These are phyloP conservation scores for Gymnopilus junonius DNA, from an alignment of 768 basidiomycete genomes.

Conservation along the genomic window DNA sequence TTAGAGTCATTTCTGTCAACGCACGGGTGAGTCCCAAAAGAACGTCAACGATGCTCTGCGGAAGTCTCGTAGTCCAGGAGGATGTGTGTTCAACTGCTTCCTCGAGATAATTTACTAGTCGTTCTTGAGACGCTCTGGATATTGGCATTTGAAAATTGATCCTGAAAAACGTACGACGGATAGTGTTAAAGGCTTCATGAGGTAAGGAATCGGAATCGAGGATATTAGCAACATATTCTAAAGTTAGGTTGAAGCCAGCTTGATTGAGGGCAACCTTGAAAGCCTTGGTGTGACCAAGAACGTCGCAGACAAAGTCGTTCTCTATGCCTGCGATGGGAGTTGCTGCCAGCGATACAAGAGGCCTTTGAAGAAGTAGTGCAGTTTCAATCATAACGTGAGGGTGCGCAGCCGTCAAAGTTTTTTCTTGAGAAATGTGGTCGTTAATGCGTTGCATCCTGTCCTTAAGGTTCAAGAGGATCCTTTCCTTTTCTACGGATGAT, in stretches of 20 bases:
- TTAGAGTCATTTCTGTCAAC: slow-evolving; percentile 29
- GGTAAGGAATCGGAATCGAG: slow-evolving; percentile 28
- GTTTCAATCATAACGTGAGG: slow-evolving; percentile 24
- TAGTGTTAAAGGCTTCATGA: slow-evolving; percentile 42
- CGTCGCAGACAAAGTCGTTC: slow-evolving; percentile 18
- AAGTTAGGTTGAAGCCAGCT: slow-evolving; percentile 32
- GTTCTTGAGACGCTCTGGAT: slow-evolving; percentile 28
- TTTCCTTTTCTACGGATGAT: background rate
- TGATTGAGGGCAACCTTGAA: slow-evolving; percentile 34
- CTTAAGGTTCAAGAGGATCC: slow-evolving; percentile 9
- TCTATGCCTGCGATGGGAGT: slow-evolving; percentile 2
- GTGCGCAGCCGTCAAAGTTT: slow-evolving; percentile 16
- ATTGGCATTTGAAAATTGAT: slow-evolving; percentile 27
- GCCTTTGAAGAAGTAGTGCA: slow-evolving; percentile 19
- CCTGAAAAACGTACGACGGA: slow-evolving; percentile 39
- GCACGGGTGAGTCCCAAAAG: slow-evolving; percentile 32
- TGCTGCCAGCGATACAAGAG: slow-evolving; percentile 19
- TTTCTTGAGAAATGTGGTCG: slow-evolving; percentile 11
- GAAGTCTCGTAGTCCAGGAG: slow-evolving; percentile 27
- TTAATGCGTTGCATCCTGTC: slow-evolving; percentile 15
- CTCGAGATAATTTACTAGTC: slow-evolving; percentile 32
- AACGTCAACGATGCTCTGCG: slow-evolving; percentile 34
- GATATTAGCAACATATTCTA: slow-evolving; percentile 33
- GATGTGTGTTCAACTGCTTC: slow-evolving; percentile 32
- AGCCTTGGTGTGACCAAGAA: slow-evolving; percentile 22